Base-by-base conservation (phyloP, 495 filamentous ascomycete genomes). In the Tuber magnatum region DNA sequence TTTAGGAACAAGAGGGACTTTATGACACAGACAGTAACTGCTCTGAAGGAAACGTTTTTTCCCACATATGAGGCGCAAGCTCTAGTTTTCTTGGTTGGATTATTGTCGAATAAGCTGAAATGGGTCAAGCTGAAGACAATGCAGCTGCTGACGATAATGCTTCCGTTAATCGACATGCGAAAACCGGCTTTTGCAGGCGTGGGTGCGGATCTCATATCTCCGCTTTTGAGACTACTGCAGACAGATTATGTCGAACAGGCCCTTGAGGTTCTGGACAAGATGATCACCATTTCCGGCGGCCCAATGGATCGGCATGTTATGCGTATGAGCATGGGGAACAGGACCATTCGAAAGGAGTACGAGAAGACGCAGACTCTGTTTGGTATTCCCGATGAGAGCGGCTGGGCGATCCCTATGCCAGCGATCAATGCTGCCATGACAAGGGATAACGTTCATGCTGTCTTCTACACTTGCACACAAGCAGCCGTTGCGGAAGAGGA, bases 341-440 rank as follows among this genome's bases (percentile, higher is more conserved):
- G 92, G 77, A 90, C 91, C 0, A 90, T 94, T 70, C 90, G 92
- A 61, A 97, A 97, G 81, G 93, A 97, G 83, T 98, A 97, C 81
- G 95, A 97, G 80, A 91, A 91, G 43, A 96, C 93, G 8, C 91
- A 97, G 81, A 97, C 93, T 81, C 85, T 99, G 35, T 99, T 97
- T 82, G 95, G 95, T 70, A 97, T 99, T 75, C 95, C 95, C 2
- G 94, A 97, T 82, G 92, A 93, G 40, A 94, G 92, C 4, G 95
- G 95, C 10, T 99, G 95, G 95, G 94, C 96, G 1, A 92, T 99
- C 46, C 95, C 96, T 2, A 91, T 94, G 84, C 95, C 95, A 32
- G 94, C 94, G 4, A 90, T 90, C 70, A 93, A 97, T 83, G 93
- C 94, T 3, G 89, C 89, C 70, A 89, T 88, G 61, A 97, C 94